Evolutionary conservation across 768 basidiomycete species (phyloP), one percentile per base, ranked within the genome.

Genomic region (Psilocybe tampanensis): DNA sequence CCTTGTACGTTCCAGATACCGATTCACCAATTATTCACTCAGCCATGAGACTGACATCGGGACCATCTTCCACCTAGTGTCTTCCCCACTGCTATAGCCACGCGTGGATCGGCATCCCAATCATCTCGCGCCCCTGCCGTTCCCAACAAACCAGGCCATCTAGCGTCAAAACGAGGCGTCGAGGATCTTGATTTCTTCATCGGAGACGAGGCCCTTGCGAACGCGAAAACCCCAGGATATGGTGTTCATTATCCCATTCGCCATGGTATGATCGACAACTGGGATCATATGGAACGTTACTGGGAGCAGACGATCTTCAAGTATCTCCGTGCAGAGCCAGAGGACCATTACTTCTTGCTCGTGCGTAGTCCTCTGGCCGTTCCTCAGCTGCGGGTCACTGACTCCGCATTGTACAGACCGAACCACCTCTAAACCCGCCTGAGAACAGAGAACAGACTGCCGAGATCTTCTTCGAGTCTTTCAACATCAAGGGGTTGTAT

Each of bases 261-360:
- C 53, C 97, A 98, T 68, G 96, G 96, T 22, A 89, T 92, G 89
- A 96, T 97, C 67, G 95, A 97, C 60, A 97, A 97, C 66, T 95
- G 94, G 94, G 94, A 95, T 71, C 87, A 97, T 64, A 98, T 98
- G 95, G 96, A 98, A 72, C 82, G 95, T 24, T 98, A 95, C 75
- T 99, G 97, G 97, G 95, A 97, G 72, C 96, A 99, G 80, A 93
- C 90, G 62, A 98, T 98, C 83, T 99, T 98, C 87, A 98, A 99
- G 76, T 98, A 98, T 77, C 81, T 99, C 59, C 83, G 96, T 55
- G 95, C 95, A 8, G 97, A 99, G 74, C 97, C 97, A 13, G 97
- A 98, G 75, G 96, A 98, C 75, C 97, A 98, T 73, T 92, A 98
- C 74, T 98, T 99, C 75, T 84, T 98, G 47, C 77, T 99, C 69